Conservation (phyloP, 306 rosid genomes). For the Malus domestica region ASM211411v1 NC_041799.1:4172001-4172500, state of each 20-base stretch:
- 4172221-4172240: neutral
- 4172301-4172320: conserved; percentile 2
- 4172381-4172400: conserved; percentile 11
- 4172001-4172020: neutral
- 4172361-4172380: conserved; percentile 15
- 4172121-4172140: rapidly evolving
- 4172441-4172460: neutral
- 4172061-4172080: rapidly evolving
- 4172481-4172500: neutral
- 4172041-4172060: no score
- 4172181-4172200: neutral
- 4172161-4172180: neutral
- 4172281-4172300: neutral
- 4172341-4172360: conserved; percentile 20
- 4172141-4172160: no score
- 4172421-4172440: neutral
- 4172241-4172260: neutral
- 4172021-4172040: neutral
- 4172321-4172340: neutral
- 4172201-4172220: neutral
- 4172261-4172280: neutral
- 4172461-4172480: conserved; percentile 10
- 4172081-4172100: rapidly evolving
- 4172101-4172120: rapidly evolving
- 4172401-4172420: neutral